Evolutionary conservation across 2,329 filamentous ascomycete species (phyloP).

Genomic region (Colletotrichum sp.): DNA sequence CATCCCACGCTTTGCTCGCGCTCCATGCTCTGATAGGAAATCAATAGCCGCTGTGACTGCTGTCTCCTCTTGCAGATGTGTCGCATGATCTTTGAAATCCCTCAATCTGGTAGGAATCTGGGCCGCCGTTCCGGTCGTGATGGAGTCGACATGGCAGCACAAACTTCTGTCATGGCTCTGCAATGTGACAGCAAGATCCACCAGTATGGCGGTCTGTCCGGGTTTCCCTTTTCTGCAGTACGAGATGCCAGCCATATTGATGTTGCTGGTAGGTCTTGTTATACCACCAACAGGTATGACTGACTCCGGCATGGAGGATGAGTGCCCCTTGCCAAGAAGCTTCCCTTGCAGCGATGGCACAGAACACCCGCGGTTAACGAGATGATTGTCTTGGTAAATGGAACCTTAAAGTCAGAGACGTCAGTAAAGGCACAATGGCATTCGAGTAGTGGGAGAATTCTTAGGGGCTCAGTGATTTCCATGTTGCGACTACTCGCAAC

Average conservation of each 20-base stretch:
- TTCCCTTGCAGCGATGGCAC: neutral
- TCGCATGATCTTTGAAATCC: neutral
- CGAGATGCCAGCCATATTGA: neutral
- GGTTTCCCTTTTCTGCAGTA: neutral
- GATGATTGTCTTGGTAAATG: neutral
- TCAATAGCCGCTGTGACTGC: constrained; percentile 21
- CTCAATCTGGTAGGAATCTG: neutral
- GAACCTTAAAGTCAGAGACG: neutral
- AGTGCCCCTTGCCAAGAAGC: neutral
- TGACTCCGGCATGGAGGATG: neutral
- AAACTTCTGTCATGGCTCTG: neutral
- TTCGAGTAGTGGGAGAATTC: neutral
- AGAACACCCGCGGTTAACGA: neutral
- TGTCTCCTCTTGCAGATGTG: neutral
- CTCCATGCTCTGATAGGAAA: neutral
- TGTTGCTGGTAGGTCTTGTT: neutral
- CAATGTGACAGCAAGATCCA: neutral
- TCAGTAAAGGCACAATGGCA: neutral
- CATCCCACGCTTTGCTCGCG: neutral
- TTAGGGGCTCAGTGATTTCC: neutral
- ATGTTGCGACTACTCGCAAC: neutral
- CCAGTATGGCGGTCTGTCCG: neutral
- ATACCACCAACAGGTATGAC: neutral
- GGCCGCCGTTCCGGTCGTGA: neutral
- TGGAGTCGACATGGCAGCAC: neutral